These are phyloP conservation scores for Zychaea mexicana DNA, from an alignment of 371 early-diverging fungal genomes.

Conservation along the genomic window DNA sequence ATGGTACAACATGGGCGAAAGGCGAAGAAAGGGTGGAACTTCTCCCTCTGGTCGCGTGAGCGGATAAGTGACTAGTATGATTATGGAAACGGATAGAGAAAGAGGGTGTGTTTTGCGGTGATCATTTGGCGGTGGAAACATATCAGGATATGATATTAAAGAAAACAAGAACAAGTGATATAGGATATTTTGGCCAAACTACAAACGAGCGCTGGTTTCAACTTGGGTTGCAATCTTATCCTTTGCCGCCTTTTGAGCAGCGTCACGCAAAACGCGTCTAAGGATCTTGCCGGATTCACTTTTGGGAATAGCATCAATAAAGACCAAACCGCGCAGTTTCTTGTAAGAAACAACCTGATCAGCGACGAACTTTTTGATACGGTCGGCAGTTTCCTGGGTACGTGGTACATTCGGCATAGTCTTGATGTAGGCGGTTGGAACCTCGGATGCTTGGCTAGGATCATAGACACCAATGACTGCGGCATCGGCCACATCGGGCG, in stretches of 20 bases:
- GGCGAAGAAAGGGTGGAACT: neutral
- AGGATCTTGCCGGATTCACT: constrained; percentile 81
- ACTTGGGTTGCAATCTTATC: neutral
- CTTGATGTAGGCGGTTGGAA: constrained; percentile 74
- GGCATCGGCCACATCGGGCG: constrained; percentile 70
- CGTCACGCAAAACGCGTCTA: constrained; percentile 31
- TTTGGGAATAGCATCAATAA: constrained; percentile 70
- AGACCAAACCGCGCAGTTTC: constrained; percentile 66
- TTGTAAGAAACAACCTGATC: constrained; percentile 71
- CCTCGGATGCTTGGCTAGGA: constrained; percentile 59
- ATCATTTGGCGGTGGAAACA: no score
- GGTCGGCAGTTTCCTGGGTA: constrained; percentile 32
- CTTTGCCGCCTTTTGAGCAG: neutral
- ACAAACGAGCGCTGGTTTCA: neutral
- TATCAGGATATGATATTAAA: no score
- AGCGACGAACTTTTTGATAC: constrained; percentile 60
- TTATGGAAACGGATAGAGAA: no score
- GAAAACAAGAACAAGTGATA: no score
- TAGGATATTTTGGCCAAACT: no score
- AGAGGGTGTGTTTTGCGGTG: no score
- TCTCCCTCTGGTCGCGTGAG: no score
- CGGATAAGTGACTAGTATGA: no score
- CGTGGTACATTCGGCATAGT: constrained; percentile 30
- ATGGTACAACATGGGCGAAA: neutral
- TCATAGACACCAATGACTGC: constrained; percentile 70